A percentile compares a stretch with the other conserved stretches of the same genome.
Evolutionary conservation across 2,329 filamentous ascomycete species (phyloP).

Genomic region (Colletotrichum simmondsii): DNA sequence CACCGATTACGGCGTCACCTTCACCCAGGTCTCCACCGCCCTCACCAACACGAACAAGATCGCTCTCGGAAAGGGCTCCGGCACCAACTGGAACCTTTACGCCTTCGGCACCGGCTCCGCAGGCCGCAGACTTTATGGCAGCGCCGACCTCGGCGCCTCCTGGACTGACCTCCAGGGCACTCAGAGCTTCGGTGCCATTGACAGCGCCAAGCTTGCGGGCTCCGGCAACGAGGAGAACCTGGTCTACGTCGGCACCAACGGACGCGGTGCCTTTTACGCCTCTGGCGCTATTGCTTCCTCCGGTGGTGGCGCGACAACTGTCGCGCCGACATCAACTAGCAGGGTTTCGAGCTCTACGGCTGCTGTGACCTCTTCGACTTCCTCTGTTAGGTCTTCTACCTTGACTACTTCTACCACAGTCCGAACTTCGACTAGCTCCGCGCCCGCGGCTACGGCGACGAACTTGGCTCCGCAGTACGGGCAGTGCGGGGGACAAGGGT

Average conservation of each 20-base stretch:
- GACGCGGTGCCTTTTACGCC: constrained; percentile 55
- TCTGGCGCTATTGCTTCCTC: constrained; percentile 28
- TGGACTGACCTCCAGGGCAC: constrained; percentile 61
- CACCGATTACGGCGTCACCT: constrained; percentile 61
- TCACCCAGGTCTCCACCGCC: constrained; percentile 49
- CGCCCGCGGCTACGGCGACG: constrained; percentile 25
- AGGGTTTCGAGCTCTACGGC: constrained; percentile 6
- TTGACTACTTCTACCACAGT: constrained; percentile 8
- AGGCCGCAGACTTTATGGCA: constrained; percentile 58
- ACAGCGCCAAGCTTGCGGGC: constrained; percentile 52
- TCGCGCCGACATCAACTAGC: constrained; percentile 5
- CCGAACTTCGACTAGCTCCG: constrained; percentile 20
- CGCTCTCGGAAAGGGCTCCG: constrained; percentile 54
- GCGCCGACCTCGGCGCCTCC: constrained; percentile 52
- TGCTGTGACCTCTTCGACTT: background rate
- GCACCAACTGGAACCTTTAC: constrained; percentile 56
- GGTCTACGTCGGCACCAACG: constrained; percentile 63
- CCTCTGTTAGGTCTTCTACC: constrained; percentile 3
- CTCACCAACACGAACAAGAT: constrained; percentile 55
- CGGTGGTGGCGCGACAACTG: constrained; percentile 13
- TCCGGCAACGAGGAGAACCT: constrained; percentile 56
- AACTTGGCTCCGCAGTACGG: constrained; percentile 36
- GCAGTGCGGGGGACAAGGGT: constrained; percentile 55
- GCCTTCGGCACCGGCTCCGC: constrained; percentile 56
- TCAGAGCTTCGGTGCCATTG: constrained; percentile 58